Percentiles rank a stretch among this genome's conserved stretches.
These are phyloP conservation scores for Saccharomyces hybrid DNA, from an alignment of 1,139 yeast species.

Conservation along the genomic window DNA sequence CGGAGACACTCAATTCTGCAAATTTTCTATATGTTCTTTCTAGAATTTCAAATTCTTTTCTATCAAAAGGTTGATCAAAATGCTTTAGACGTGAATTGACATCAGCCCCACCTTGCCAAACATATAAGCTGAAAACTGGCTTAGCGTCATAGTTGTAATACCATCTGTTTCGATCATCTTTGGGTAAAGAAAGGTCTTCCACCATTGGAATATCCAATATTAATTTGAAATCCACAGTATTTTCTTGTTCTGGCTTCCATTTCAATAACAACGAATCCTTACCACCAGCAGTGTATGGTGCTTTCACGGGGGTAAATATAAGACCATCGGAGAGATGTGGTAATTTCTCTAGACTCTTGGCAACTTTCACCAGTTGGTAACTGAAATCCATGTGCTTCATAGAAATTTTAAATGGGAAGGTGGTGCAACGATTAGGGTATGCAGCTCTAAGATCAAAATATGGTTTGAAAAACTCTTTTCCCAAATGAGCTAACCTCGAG, in stretches of 20 bases:
- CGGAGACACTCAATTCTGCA: conserved; percentile 53
- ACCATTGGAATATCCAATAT: conserved; percentile 57
- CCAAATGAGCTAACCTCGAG: conserved; percentile 78
- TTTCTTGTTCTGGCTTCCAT: conserved; percentile 97
- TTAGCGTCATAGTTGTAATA: conserved; percentile 75
- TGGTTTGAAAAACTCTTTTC: conserved; percentile 77
- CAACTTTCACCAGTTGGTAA: conserved; percentile 71
- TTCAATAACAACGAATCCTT: conserved; percentile 77
- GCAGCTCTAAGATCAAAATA: conserved; percentile 59
- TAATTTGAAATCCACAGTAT: conserved; percentile 81
- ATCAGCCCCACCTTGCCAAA: conserved; percentile 68
- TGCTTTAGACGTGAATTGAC: conserved; percentile 26
- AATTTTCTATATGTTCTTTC: conserved; percentile 57
- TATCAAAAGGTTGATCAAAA: conserved; percentile 30
- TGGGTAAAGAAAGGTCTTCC: conserved; percentile 64
- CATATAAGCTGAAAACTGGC: conserved; percentile 59
- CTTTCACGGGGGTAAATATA: conserved; percentile 83
- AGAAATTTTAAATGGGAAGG: conserved; percentile 80
- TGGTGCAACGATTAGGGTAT: conserved; percentile 64
- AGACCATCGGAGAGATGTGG: conserved; percentile 92
- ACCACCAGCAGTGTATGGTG: conserved; percentile 74
- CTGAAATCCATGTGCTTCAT: conserved; percentile 84
- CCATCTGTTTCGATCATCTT: conserved; percentile 64
- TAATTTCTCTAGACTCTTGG: conserved; percentile 60
- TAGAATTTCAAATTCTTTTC: conserved; percentile 28